Base-by-base conservation (phyloP, 2,329 filamentous ascomycete species). In the Paraconiothyrium sp. region DNA sequence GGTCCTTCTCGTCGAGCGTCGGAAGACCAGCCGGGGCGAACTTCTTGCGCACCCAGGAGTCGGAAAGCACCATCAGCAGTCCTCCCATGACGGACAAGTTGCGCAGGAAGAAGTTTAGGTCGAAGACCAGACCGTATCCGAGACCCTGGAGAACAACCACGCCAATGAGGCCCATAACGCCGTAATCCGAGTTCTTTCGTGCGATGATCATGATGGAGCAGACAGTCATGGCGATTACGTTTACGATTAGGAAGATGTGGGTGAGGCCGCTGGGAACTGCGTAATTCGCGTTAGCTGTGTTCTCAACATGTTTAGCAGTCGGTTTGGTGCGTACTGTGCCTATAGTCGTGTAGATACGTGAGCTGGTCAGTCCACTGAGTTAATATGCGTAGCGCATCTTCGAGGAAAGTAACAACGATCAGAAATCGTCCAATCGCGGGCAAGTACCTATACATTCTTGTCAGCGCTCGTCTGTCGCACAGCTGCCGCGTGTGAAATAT, bases 91-190 rank as follows among this genome's bases (percentile, higher is more conserved):
- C 95, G 68, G 93, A 97, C 64, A 99, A 86, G 79, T 99, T 99
- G 82, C 95, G 94, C 67, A 99, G 91, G 89, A 99, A 99, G 86
- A 99, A 99, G 88, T 98, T 99, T 77, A 98, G 88, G 81, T 99
- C 95, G 80, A 99, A 98, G 80, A 99, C 97, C 65, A 99, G 88
- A 62, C 95, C 95, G 79, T 99, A 99, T 72, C 95, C 95, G 59
- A 99, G 88, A 22, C 94, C 95, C 82, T 99, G 95, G 37, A 93
- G 90, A 65, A 99, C 81, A 56, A 99, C 94, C 57, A 99, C 95
- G 57, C 84, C 91, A 79, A 97, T 91, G 66, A 99, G 91, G 65
- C 94, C 95, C 64, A 84, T 88, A 62, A 98, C 95, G 62, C 94
- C 95, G 80, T 93, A 94, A 81, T 97, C 94, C 68, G 93, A 95